Percentiles rank a stretch among this genome's conserved stretches.
These are phyloP conservation scores for Dothistroma septosporum DNA, from an alignment of 2,329 filamentous ascomycete species.

Conservation along the genomic window DNA sequence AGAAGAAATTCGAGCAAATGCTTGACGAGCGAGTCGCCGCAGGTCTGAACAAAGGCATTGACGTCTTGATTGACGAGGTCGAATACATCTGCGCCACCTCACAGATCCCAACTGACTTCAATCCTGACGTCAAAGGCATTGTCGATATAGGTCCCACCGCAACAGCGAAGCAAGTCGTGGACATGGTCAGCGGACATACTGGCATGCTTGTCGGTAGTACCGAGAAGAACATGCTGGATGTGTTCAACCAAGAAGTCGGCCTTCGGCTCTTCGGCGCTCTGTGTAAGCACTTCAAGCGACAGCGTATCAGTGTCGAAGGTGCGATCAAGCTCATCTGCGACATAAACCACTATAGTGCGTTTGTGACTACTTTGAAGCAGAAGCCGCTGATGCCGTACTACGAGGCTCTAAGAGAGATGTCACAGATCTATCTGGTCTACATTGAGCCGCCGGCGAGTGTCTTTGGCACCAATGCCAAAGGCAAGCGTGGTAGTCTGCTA, in stretches of 20 bases:
- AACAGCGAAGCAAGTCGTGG: slow-evolving; percentile 75
- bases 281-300: slow-evolving; percentile 96
- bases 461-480: slow-evolving; percentile 22
- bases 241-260: slow-evolving; percentile 97
- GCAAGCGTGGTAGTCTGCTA: slow-evolving; percentile 27
- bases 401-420: slow-evolving; percentile 81
- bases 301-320: slow-evolving; percentile 83
- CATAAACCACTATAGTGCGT: slow-evolving; percentile 89
- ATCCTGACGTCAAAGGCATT: slow-evolving; percentile 53
- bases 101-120: slow-evolving; percentile 84
- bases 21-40: slow-evolving; percentile 94
- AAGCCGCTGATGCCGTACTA: slow-evolving; percentile 84
- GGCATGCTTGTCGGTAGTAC: slow-evolving; percentile 91
- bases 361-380: slow-evolving; percentile 77
- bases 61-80: slow-evolving; percentile 96
- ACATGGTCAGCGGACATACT: slow-evolving; percentile 82
- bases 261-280: slow-evolving; percentile 84
- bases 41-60: slow-evolving; percentile 94
- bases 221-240: slow-evolving; percentile 96
- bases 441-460: slow-evolving; percentile 32
- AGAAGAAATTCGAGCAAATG: slow-evolving; percentile 99
- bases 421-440: slow-evolving; percentile 92
- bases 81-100: slow-evolving; percentile 90
- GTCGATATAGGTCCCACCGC: slow-evolving; percentile 68
- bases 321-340: slow-evolving; percentile 92